Base-by-base conservation (phyloP, 2,329 filamentous ascomycete genomes). In the Epichloe aotearoae region DNA sequence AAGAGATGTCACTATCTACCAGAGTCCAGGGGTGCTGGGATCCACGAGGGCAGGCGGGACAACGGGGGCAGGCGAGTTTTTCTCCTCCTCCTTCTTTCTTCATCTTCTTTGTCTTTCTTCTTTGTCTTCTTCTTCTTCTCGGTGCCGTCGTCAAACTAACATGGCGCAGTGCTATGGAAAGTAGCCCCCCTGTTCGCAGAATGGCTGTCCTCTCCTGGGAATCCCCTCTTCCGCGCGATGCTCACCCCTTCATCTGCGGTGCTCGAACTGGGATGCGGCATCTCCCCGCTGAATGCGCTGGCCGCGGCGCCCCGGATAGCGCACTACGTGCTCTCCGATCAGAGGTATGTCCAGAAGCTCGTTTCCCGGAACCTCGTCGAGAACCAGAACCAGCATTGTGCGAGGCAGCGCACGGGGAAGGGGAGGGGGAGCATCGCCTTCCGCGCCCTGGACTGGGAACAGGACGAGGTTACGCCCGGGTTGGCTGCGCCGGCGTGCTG, bases 241-340 rank as follows among this genome's bases (percentile, higher is more conserved):
- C 71, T 91, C 7, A 66, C 71, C 23, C 53, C 71, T 0, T 58
- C 70, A 2, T 82, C 85, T 5, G 71, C 71, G 5, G 72, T 90
- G 19, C 72, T 95, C 50, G 93, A 97, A 62, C 79, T 98, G 5
- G 93, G 93, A 42, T 89, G 88, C 64, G 93, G 93, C 50, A 84
- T 95, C 50, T 86, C 89, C 1, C 88, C 84, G 17, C 73, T 97
- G 37, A 78, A 90, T 36, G 88, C 84, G 3, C 71, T 93, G 38
- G 71, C 80, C 6, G 67, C 95, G 12, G 76, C 78, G 2, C 76
- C 79, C 1, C 70, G 69, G 3, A 74, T 94, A 17, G 57, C 64
- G 20, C 72, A 72, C 53, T 94, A 93, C 63, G 73, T 89, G 43
- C 80, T 93, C 44, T 95, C 90, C 0, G 93, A 98, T 64, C 91